Conservation (phyloP, 306 rosid species). For the Inga leiocalycina region DNA sequence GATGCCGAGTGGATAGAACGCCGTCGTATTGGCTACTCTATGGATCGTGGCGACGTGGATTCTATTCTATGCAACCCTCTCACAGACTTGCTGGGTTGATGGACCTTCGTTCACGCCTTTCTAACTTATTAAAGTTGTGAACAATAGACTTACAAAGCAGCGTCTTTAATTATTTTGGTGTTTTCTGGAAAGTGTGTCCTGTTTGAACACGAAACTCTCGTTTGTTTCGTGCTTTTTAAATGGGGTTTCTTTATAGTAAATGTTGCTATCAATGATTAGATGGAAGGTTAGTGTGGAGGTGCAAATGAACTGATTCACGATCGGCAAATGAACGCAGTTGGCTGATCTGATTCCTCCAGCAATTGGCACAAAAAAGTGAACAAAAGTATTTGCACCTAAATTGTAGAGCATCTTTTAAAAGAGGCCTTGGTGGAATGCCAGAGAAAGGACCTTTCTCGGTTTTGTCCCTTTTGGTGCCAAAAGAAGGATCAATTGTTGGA, state of each 20-base stretch:
- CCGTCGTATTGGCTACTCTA: not conserved
- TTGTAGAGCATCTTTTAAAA: not conserved
- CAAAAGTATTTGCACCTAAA: not conserved
- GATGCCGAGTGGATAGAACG: not conserved
- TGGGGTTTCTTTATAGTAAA: not conserved
- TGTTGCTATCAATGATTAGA: not conserved
- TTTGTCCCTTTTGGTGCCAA: not conserved
- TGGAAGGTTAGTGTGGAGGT: not conserved
- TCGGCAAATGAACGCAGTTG: not conserved
- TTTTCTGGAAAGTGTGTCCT: not conserved
- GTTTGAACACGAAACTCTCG: not conserved
- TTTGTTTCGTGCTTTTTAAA: not conserved
- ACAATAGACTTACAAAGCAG: no score
- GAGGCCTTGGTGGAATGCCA: not conserved
- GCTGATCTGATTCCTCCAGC: not conserved
- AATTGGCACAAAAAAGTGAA: not conserved
- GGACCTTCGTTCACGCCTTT: not conserved
- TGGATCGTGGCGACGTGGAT: not conserved
- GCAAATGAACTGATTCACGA: not conserved
- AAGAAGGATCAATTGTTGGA: not conserved
- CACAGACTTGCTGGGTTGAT: not conserved
- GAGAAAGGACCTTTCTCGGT: not conserved
- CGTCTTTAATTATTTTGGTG: no score
- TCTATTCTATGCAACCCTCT: not conserved
- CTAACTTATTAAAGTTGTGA: not conserved